Base-by-base conservation (phyloP, 768 basidiomycete genomes). In the Hericium alpestre region DNA sequence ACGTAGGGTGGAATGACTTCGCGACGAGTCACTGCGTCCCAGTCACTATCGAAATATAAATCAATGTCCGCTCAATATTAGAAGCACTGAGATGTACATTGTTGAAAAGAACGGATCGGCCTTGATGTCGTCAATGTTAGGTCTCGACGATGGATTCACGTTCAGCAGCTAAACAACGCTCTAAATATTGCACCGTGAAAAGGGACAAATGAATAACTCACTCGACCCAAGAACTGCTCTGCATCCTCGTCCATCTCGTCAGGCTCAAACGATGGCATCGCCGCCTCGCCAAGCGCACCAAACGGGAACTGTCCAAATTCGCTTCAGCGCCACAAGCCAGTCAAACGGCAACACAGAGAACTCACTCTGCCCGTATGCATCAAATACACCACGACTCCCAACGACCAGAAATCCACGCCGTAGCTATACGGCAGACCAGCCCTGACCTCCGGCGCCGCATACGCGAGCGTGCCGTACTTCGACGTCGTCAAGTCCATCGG, bases 341-440 rank as follows among this genome's bases (percentile, higher is more conserved):
- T 2, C 32, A 38, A 38, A 25, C 8, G 15, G 27, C 12, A n/a
- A 9, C 23, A 12, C 6, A 16, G 46, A 43, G 40, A 8, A 16
- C 62, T 54, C 48, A 63, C 62, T 18, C 62, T 60, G 12, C 60
- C 62, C 4, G 60, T 63, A 23, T 61, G 60, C 55, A 63, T 58
- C n/a, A 61, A 58, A 12, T 54, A 57, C 18, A 61, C 27, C 46
- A 63, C 51, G 39, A 63, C 62, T 4, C 62, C 62, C 38, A 63
- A 47, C 6, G 60, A 61, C 62, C 62, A 63, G 10, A 54, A 58
- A 51, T 63, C 62, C 25, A 61, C 59, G 13, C 60, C 60, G 25
- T 63, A 63, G 43, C 57, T 61, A 50, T 63, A 63, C 16, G 50
- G 46, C 49, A 55, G 7, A n/a, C 60, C 62, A 0, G 56, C 40